phyloP scores from a whole-genome alignment of 345 rosid genomes.

The Citrus reticulata region DNA sequence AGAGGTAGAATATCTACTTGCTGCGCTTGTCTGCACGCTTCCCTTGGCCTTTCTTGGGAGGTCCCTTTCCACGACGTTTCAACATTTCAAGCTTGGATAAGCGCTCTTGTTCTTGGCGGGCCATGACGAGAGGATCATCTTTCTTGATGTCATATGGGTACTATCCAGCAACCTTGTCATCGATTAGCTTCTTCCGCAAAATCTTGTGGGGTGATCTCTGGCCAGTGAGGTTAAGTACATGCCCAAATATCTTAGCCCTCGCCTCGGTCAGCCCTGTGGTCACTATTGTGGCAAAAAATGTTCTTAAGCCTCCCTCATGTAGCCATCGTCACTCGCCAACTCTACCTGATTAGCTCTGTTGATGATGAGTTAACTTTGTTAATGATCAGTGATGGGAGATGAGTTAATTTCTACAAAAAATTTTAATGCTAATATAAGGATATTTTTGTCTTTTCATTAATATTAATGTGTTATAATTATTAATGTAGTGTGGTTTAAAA shows the following conservation, averaged over 20 bases:
- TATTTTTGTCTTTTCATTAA: too few species aligned
- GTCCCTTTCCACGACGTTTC: conserved; percentile 82
- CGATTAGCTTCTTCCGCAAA: conserved; percentile 74
- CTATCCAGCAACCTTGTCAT: conserved; percentile 17
- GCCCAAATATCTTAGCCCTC: conserved; percentile 77
- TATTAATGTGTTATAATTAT: too few species aligned
- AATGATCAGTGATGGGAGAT: too few species aligned
- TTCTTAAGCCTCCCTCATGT: conserved; percentile 27
- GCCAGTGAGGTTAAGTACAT: conserved; percentile 69
- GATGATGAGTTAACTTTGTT: too few species aligned
- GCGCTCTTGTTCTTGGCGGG: conserved; percentile 66
- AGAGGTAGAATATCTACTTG: conserved; percentile 26
- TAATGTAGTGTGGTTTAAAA: too few species aligned
- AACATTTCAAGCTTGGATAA: conserved; percentile 72
- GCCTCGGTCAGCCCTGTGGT: conserved; percentile 57
- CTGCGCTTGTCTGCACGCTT: conserved; percentile 62
- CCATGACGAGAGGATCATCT: conserved; percentile 38
- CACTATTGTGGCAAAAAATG: conserved; percentile 48
- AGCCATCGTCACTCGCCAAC: conserved; percentile 40
- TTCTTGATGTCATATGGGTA: too few species aligned
- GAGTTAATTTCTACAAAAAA: too few species aligned
- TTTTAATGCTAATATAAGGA: too few species aligned
- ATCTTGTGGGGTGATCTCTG: conserved; percentile 74
- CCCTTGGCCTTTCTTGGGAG: conserved; percentile 88
- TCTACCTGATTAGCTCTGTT: not conserved